A percentile compares a stretch with the other conserved stretches of the same genome.
These are phyloP conservation scores for Telfairia occidentalis DNA, from an alignment of 331 rosid species.

Conservation along the genomic window DNA sequence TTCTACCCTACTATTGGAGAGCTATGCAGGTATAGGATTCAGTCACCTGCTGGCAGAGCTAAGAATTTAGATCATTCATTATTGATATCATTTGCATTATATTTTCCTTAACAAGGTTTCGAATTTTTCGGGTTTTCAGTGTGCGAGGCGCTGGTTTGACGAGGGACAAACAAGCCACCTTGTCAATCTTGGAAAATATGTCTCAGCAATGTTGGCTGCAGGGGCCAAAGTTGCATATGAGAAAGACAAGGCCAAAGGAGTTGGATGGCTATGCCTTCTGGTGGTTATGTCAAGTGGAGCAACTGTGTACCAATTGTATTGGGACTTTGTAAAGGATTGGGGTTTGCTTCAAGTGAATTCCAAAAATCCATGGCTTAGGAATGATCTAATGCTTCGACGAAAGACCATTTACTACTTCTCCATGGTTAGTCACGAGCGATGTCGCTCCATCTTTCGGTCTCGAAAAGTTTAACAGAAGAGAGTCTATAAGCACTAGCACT, in stretches of 20 bases:
- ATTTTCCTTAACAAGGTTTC: not conserved
- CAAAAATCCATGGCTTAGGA: slow-evolving; percentile 95
- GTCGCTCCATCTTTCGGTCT: not conserved
- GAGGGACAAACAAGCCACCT: slow-evolving; percentile 91
- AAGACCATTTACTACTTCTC: slow-evolving; percentile 80
- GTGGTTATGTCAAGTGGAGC: slow-evolving; percentile 87
- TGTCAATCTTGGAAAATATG: slow-evolving; percentile 81
- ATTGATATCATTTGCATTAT: not conserved
- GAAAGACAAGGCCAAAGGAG: slow-evolving; percentile 69
- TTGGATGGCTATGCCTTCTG: slow-evolving; percentile 75
- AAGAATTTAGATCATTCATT: not conserved
- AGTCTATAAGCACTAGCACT: not conserved
- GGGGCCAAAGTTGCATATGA: slow-evolving; percentile 93
- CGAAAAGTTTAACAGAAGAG: not conserved
- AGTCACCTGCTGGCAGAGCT: not conserved
- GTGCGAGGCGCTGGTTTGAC: slow-evolving; percentile 94
- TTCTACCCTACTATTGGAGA: slow-evolving; percentile 95
- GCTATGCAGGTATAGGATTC: slow-evolving; percentile 77
- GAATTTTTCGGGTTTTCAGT: slow-evolving; percentile 27
- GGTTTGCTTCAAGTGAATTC: slow-evolving; percentile 93
- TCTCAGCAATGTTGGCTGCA: slow-evolving; percentile 97
- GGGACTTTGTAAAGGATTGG: slow-evolving; percentile 99
- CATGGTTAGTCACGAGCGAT: slow-evolving; percentile 39
- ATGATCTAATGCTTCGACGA: slow-evolving; percentile 75
- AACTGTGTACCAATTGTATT: slow-evolving; percentile 88